A percentile compares a stretch with the other conserved stretches of the same genome.
Evolutionary conservation across 1,284 basidiomycete species (phyloP).

Genomic region (Thelephora terrestris): DNA sequence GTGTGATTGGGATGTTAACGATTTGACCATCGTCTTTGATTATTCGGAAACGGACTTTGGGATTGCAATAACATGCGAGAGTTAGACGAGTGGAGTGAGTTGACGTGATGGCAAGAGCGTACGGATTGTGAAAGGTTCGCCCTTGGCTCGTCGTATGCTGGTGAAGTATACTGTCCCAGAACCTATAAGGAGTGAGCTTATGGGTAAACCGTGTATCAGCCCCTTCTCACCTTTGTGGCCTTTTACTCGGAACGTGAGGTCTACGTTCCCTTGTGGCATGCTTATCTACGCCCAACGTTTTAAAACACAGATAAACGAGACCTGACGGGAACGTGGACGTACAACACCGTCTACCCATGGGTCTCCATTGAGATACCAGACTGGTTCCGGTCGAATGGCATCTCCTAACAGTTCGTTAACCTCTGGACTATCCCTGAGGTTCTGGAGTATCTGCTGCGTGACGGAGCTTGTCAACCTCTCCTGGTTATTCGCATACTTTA

Average conservation of each 20-base stretch:
- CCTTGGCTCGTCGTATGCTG: constrained; percentile 69
- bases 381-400: constrained; percentile 58
- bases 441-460: constrained; percentile 52
- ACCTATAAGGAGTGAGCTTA: constrained; percentile 26
- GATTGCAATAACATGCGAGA: neutral
- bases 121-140: constrained; percentile 59
- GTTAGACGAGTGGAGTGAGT: neutral
- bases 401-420: constrained; percentile 50
- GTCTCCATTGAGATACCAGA: constrained; percentile 71
- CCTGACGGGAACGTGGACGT: constrained; percentile 15
- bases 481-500: constrained; percentile 61
- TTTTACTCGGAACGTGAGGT: constrained; percentile 64
- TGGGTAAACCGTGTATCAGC: neutral
- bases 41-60: constrained; percentile 57
- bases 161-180: constrained; percentile 73
- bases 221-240: constrained; percentile 48
- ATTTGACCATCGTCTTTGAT: constrained; percentile 54
- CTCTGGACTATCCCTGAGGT: constrained; percentile 40
- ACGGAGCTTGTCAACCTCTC: constrained; percentile 72
- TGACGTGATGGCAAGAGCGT: constrained; percentile 21
- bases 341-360: constrained; percentile 63
- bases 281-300: constrained; percentile 39
- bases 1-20: constrained; percentile 27
- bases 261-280: constrained; percentile 64
- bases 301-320: neutral